Conservation (phyloP, 768 basidiomycete genomes). For the Panus rudis region DNA sequence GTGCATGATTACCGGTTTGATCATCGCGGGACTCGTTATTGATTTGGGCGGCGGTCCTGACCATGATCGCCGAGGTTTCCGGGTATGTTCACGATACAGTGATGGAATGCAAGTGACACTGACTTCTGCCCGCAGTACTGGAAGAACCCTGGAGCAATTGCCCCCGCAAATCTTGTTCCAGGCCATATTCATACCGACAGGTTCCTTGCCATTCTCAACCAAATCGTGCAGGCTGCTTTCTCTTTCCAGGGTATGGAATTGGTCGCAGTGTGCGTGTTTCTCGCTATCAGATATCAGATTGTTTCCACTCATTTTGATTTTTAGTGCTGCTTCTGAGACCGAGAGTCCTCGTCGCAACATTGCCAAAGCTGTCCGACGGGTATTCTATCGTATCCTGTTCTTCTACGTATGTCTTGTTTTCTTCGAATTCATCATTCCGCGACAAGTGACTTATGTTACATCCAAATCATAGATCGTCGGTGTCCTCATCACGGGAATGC, state of each 20-base stretch:
- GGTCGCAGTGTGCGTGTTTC: slow-evolving; percentile 48
- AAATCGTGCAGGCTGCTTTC: slow-evolving; percentile 55
- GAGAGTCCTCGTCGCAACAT: slow-evolving; percentile 76
- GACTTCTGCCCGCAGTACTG: slow-evolving; percentile 38
- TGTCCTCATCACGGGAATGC: slow-evolving; percentile 69
- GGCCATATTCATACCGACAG: slow-evolving; percentile 29
- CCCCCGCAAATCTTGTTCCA: slow-evolving; percentile 25
- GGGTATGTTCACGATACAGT: slow-evolving; percentile 31
- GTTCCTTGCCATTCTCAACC: slow-evolving; percentile 34
- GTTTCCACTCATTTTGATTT: slow-evolving; percentile 8
- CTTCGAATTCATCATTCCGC: not conserved
- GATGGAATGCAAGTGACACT: slow-evolving; percentile 8
- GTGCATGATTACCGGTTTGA: slow-evolving; percentile 51
- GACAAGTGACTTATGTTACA: not conserved
- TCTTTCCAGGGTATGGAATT: slow-evolving; percentile 76
- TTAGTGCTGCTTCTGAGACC: slow-evolving; percentile 69
- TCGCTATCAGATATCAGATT: slow-evolving; percentile 8
- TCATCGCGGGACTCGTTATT: slow-evolving; percentile 58
- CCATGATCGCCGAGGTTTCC: slow-evolving; percentile 61
- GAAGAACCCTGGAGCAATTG: slow-evolving; percentile 61
- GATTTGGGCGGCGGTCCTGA: slow-evolving; percentile 75
- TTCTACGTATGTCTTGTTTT: slow-evolving; percentile 50
- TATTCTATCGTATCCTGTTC: slow-evolving; percentile 73
- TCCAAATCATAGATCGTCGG: slow-evolving; percentile 48
- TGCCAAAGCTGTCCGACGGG: slow-evolving; percentile 63